Evolutionary conservation across 495 filamentous ascomycete genomes (phyloP), one percentile per base, ranked within the genome.

Genomic region (Xylaria scruposa): DNA sequence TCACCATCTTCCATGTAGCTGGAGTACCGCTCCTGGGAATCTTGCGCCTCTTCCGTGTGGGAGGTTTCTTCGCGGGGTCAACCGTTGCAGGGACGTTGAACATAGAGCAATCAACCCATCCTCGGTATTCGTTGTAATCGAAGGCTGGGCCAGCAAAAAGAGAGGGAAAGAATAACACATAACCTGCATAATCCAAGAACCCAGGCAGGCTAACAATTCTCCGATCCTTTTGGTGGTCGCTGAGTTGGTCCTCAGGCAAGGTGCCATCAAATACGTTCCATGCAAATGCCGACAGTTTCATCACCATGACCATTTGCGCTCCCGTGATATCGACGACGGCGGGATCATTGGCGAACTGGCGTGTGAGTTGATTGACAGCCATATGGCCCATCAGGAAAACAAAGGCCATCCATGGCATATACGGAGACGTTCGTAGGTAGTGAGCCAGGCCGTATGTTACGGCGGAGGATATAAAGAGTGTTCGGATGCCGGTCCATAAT

Each of bases 361-460:
- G 91, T 69, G 89, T 83, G 70, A 98, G 90, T 78, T 99, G 96
- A 79, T 89, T 97, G 73, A 94, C 78, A 49, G 94, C 93, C 92
- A 99, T 93, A 81, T 98, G 95, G 71, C 92, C 90, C 97, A 99
- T 99, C 67, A 97, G 78, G 81, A 95, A 98, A 67, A 93, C 87
- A 81, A 99, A 98, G 58, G 90, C 94, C 54, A 97, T 88, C 96
- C 96, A 99, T 83, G 97, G 97, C 96, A 99, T 99, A 81, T 94
- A 93, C 4, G 94, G 93, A n/a, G 94, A 94, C 62, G 93, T 86
- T 67, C 82, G 83, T 24, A 98, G 83, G 78, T 92, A 96, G 75
- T 89, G 87, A 64, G 96, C 91, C 75, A 98, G 97, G 68, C 86
- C 83, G 79, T 98, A 98, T 40, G 93, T 88, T 46, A 88, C 95